Evolutionary conservation across 1,284 basidiomycete genomes (phyloP).

Genomic region (Microbotryum lychnidis-dioicae): DNA sequence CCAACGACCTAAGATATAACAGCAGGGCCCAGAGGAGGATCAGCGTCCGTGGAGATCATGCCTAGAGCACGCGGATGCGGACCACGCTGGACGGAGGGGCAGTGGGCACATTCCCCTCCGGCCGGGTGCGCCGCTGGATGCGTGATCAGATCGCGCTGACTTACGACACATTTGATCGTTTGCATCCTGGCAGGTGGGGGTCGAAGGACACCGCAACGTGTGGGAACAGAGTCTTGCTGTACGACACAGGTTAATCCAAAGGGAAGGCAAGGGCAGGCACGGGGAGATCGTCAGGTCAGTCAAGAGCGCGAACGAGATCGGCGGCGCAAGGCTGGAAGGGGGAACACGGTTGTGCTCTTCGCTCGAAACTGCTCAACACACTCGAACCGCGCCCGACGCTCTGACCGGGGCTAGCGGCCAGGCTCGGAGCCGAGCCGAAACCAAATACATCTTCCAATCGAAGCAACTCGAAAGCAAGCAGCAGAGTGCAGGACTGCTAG

Average conservation of each 20-base stretch:
- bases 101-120: neutral
- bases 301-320: conserved; percentile 14
- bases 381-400: too few species aligned
- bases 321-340: conserved; percentile 1
- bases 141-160: neutral
- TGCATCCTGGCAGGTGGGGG: conserved; percentile 57
- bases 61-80: neutral
- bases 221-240: too few species aligned
- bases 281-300: neutral
- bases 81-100: neutral
- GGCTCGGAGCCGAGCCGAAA: too few species aligned
- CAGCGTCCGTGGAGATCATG: neutral
- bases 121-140: neutral
- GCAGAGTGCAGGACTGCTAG: too few species aligned
- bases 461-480: too few species aligned
- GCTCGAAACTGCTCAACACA: too few species aligned
- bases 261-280: neutral
- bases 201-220: too few species aligned
- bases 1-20: conserved; percentile 60
- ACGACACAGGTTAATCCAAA: too few species aligned
- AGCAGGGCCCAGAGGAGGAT: neutral
- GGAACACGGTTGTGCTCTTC: too few species aligned
- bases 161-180: conserved; percentile 83
- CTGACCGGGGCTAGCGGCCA: too few species aligned
- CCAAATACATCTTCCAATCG: too few species aligned